Conservation (phyloP, 345 rosid species). For the Crucihimalaya himalaica region DNA sequence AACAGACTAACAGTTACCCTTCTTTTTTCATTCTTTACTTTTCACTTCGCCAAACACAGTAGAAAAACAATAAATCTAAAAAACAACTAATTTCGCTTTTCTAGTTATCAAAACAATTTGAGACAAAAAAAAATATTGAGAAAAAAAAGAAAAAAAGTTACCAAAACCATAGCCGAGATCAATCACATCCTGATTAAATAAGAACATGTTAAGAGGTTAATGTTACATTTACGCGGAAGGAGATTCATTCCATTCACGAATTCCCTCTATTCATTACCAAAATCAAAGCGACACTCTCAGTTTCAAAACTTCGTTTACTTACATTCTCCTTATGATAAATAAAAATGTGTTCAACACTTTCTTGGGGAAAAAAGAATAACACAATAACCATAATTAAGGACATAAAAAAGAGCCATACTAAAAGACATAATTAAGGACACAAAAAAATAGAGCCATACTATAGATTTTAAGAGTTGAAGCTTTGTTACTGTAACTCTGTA, state of each 20-base stretch:
- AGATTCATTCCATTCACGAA: neutral
- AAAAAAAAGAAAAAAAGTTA: too few relatives aligned
- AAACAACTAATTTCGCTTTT: too few relatives aligned
- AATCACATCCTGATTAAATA: neutral
- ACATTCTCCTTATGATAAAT: neutral
- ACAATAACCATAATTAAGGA: neutral
- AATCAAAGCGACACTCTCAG: neutral
- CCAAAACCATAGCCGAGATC: neutral
- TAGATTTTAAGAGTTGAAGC: neutral
- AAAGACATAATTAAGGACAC: neutral
- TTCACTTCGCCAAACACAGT: too few relatives aligned
- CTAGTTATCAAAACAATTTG: neutral
- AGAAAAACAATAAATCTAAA: neutral
- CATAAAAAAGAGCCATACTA: neutral
- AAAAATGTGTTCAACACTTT: neutral
- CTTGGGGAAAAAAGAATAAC: neutral
- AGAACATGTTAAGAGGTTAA: neutral
- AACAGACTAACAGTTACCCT: too few relatives aligned
- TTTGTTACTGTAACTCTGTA: neutral
- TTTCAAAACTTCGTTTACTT: neutral
- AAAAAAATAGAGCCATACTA: neutral
- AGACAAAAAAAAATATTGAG: too few relatives aligned
- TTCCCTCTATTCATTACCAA: neutral
- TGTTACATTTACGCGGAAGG: neutral
- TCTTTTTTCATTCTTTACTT: neutral